These are phyloP conservation scores for Zoysia japonica DNA, from an alignment of 176 grass and related monocot species.

Conservation along the genomic window DNA sequence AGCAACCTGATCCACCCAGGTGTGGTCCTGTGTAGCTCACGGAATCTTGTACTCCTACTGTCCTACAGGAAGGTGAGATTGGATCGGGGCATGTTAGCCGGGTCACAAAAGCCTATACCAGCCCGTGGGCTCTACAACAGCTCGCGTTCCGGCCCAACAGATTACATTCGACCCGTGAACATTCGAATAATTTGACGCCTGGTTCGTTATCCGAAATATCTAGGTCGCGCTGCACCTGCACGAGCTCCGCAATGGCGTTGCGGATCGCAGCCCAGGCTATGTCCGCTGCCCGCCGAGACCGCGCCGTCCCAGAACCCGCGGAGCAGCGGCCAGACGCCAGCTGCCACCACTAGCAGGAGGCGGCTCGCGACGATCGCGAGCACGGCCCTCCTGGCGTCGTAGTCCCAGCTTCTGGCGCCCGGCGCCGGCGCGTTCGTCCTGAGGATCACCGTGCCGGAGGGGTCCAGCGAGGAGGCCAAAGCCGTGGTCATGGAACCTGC, in stretches of 20 bases:
- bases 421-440: slow-evolving; percentile 52
- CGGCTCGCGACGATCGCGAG: slow-evolving; percentile 19
- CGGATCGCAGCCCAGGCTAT: slow-evolving; percentile 33
- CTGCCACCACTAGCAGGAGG: slow-evolving; percentile 33
- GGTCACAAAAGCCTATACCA: not conserved
- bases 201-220: slow-evolving; percentile 46
- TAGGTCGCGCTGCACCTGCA: slow-evolving; percentile 16
- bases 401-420: slow-evolving; percentile 41
- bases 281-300: slow-evolving; percentile 3
- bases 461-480: slow-evolving; percentile 71
- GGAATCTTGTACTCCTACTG: too few relatives aligned
- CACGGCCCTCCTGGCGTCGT: slow-evolving; percentile 19
- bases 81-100: too few relatives aligned
- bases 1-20: too few relatives aligned
- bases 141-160: not conserved
- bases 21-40: too few relatives aligned
- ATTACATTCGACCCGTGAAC: not conserved
- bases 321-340: not conserved
- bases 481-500: slow-evolving; percentile 53
- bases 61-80: too few relatives aligned
- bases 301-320: slow-evolving; percentile 10
- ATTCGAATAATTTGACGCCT: not conserved
- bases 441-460: slow-evolving; percentile 54
- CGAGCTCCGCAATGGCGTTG: slow-evolving; percentile 44
- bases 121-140: not conserved